phyloP scores from a whole-genome alignment of 2,329 filamentous ascomycete species.

The Fusarium sp. region DNA sequence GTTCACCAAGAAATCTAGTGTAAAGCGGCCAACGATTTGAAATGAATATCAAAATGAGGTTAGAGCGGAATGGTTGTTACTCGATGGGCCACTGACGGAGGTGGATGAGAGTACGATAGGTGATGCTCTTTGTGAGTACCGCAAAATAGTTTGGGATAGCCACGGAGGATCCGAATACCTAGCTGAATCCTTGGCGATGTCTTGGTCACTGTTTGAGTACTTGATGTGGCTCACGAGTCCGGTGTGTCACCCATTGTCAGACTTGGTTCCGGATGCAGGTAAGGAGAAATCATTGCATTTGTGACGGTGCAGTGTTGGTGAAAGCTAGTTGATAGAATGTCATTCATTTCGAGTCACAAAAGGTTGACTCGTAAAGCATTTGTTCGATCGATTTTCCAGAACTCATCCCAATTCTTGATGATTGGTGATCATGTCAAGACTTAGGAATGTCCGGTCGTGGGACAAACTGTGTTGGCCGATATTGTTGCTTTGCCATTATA shows the following conservation, averaged over 20 bases:
- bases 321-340: background rate
- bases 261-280: background rate
- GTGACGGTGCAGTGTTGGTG: background rate
- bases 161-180: conserved; percentile 14
- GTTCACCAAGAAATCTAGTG: background rate
- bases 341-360: background rate
- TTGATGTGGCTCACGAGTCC: background rate
- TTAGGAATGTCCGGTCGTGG: background rate
- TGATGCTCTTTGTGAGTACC: background rate
- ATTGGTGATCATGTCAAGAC: background rate
- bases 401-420: background rate
- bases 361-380: background rate
- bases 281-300: background rate
- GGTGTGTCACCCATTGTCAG: background rate
- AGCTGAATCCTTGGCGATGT: background rate
- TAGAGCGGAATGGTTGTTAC: conserved; percentile 11
- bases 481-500: background rate
- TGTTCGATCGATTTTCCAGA: background rate
- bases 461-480: background rate
- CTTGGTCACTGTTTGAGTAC: background rate
- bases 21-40: background rate
- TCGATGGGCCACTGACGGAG: conserved; percentile 12
- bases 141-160: background rate
- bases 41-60: conserved; percentile 8
- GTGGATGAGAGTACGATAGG: background rate